Base-by-base conservation (phyloP, 2,329 filamentous ascomycete genomes). In the Septoria petroselini region DNA sequence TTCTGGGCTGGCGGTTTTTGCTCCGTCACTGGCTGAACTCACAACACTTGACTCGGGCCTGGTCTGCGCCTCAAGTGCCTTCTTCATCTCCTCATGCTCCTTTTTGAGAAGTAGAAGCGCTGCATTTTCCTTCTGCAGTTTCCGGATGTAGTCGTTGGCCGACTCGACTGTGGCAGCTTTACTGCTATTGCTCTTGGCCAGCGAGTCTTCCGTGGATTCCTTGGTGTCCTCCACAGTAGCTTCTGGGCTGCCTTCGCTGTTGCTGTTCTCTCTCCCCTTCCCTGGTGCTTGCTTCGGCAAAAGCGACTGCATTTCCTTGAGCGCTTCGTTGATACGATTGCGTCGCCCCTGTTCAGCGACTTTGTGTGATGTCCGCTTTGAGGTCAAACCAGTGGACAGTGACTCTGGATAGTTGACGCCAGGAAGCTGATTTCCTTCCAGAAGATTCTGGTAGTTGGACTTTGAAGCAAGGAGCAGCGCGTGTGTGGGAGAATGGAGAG, bases 161-260 rank as follows among this genome's bases (percentile, higher is more conserved):
- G 88, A 84, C 70, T 98, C 93, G n/a, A 98, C 93, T 1, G 94
- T 96, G 60, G 88, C 95, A 1, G 93, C 93, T 69, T 97, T 98
- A 71, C 90, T 96, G 63, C 85, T 90, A 41, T 63, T 66, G 25
- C 86, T 82, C 44, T 82, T 78, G 8, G 71, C 73, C 2, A 56
- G 57, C 8, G 60, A 61, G 11, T 63, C 61, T 25, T 61, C 63
- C 37, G 70, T 69, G n/a, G 63, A 61, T 3, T 67, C 68, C 38
- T 65, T 62, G 21, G 53, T 53, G 7, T 65, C 54, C 17, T 49
- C 68, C 61, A 53, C 72, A 19, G 74, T 76, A 25, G 75, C 74
- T 55, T 71, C 72, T 37, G 73, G 72, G 21, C 63, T 69, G 11
- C 63, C 67, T 17, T 74, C 73, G 41, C 67, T 72, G 42, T 68